A percentile compares a stretch with the other conserved stretches of the same genome.
phyloP scores from a whole-genome alignment of 495 filamentous ascomycete species.

The Hypoxylon fuscum region DNA sequence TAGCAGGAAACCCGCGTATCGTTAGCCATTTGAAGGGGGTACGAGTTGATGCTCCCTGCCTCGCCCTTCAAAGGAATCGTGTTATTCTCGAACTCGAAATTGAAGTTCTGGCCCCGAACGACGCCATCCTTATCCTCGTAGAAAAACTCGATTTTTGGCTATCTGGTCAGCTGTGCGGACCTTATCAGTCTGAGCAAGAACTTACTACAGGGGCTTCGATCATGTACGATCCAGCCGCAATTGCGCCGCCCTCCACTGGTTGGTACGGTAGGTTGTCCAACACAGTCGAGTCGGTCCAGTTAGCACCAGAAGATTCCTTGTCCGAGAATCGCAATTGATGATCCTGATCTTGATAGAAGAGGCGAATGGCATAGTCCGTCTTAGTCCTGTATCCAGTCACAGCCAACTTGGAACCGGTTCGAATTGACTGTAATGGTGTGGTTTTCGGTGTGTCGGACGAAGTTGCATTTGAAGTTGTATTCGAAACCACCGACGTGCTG shows the following conservation, averaged over 20 bases:
- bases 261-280: slow-evolving; percentile 24
- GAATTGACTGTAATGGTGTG: slow-evolving; percentile 6
- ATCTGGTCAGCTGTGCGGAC: slow-evolving; percentile 8
- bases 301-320: slow-evolving; percentile 15
- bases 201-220: slow-evolving; percentile 20
- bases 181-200: neutral
- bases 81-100: slow-evolving; percentile 30
- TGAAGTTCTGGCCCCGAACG: slow-evolving; percentile 34
- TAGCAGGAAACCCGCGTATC: slow-evolving; percentile 17
- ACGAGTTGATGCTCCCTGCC: slow-evolving; percentile 25
- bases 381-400: slow-evolving; percentile 27
- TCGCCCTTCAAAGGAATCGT: slow-evolving; percentile 26
- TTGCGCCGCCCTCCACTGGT: slow-evolving; percentile 20
- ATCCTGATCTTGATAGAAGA: slow-evolving; percentile 28
- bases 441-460: slow-evolving; percentile 1
- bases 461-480: slow-evolving; percentile 20
- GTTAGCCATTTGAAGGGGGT: slow-evolving; percentile 24
- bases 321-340: slow-evolving; percentile 25
- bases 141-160: slow-evolving; percentile 37
- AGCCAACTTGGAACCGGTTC: slow-evolving; percentile 17
- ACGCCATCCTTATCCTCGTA: slow-evolving; percentile 33
- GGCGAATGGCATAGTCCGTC: slow-evolving; percentile 27
- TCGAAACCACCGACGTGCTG: neutral
- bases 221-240: slow-evolving; percentile 26
- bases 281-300: slow-evolving; percentile 18